These are phyloP conservation scores for Paraphoma chrysanthemicola DNA, from an alignment of 2,329 filamentous ascomycete genomes.

Conservation along the genomic window DNA sequence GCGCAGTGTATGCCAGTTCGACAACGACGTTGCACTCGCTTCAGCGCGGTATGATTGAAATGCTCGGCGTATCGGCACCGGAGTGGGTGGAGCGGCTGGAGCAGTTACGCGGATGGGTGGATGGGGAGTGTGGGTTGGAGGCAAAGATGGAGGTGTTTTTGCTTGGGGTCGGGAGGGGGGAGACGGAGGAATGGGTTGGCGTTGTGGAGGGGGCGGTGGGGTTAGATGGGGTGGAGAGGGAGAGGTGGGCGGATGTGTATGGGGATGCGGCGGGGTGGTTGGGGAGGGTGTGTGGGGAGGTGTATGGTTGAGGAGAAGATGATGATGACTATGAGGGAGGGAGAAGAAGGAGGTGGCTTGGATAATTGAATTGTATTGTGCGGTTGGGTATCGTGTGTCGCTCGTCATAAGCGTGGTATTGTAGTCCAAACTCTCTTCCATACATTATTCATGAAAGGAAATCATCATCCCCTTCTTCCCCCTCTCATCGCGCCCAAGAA, in stretches of 20 bases:
- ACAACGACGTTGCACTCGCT: conserved; percentile 10
- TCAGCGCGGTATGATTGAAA: conserved; percentile 19
- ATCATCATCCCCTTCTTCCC: conserved; percentile 13
- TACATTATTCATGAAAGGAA: not conserved
- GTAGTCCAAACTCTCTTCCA: not conserved
- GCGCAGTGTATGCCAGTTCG: conserved; percentile 7
- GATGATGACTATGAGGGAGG: not conserved
- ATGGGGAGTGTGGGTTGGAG: conserved; percentile 18
- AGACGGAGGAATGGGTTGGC: conserved; percentile 20
- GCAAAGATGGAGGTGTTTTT: conserved; percentile 24
- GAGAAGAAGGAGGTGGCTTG: not conserved
- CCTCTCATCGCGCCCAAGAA: conserved; percentile 33
- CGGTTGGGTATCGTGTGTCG: not conserved
- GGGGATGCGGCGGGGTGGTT: conserved; percentile 21
- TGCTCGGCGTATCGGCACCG: conserved; percentile 12
- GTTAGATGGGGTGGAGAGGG: conserved; percentile 16
- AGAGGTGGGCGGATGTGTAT: conserved; percentile 13
- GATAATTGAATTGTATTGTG: not conserved
- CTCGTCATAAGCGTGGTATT: not conserved
- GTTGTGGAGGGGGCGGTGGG: conserved; percentile 12
- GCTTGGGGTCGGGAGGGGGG: conserved; percentile 15
- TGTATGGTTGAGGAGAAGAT: not conserved
- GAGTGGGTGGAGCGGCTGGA: conserved; percentile 16
- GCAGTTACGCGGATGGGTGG: conserved; percentile 17
- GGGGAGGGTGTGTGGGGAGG: conserved; percentile 5